Conservation (phyloP, 2,329 filamentous ascomycete genomes). For the Paracamarosporium sp. region DNA sequence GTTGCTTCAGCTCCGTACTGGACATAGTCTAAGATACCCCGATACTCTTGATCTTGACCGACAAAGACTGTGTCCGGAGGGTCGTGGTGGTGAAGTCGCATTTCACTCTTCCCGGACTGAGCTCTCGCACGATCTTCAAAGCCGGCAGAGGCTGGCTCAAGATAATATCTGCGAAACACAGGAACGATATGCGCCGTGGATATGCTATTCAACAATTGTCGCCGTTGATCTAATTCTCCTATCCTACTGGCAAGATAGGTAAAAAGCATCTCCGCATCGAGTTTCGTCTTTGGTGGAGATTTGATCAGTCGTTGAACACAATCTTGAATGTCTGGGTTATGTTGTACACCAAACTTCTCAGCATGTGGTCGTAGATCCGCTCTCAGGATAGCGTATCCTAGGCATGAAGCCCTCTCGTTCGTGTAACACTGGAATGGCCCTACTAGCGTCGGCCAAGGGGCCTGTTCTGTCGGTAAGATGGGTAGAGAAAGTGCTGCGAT, state of each 20-base stretch:
- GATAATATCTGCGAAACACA: constrained; percentile 42
- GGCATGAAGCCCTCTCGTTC: constrained; percentile 75
- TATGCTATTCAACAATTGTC: constrained; percentile 30
- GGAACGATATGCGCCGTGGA: constrained; percentile 46
- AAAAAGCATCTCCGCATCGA: constrained; percentile 76
- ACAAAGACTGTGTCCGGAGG: constrained; percentile 81
- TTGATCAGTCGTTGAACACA: constrained; percentile 77
- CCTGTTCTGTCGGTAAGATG: constrained; percentile 73
- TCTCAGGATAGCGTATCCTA: constrained; percentile 81
- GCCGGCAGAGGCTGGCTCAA: constrained; percentile 36
- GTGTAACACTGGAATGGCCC: constrained; percentile 80
- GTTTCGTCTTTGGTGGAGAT: constrained; percentile 71
- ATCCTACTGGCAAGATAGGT: constrained; percentile 82
- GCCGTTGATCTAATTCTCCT: constrained; percentile 67
- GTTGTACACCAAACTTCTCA: constrained; percentile 82
- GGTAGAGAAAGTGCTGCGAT: constrained; percentile 49
- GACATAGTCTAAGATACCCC: constrained; percentile 95
- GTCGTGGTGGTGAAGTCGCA: constrained; percentile 60
- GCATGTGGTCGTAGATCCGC: constrained; percentile 81
- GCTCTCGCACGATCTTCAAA: constrained; percentile 41
- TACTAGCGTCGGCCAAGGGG: constrained; percentile 68
- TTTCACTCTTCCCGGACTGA: constrained; percentile 42
- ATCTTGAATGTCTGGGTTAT: constrained; percentile 77
- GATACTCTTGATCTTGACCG: constrained; percentile 74
- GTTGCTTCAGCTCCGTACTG: constrained; percentile 91